A percentile compares a stretch with the other conserved stretches of the same genome.
These are phyloP conservation scores for Lithocarpus polystachyus DNA, from an alignment of 306 rosid genomes.

Conservation along the genomic window DNA sequence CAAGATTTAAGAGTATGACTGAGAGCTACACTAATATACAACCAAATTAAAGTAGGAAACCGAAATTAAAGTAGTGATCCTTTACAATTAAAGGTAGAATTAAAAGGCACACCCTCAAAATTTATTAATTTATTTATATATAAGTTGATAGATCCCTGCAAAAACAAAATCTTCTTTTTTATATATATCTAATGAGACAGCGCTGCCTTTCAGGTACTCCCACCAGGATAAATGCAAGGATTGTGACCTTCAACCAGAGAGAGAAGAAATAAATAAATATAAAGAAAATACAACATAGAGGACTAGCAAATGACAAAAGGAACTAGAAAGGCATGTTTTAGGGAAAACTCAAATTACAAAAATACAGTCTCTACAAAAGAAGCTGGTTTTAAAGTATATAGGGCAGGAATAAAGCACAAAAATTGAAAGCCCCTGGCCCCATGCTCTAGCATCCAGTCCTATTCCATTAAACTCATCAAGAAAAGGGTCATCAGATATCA, in stretches of 20 bases:
- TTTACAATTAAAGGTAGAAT: background rate
- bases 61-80: background rate
- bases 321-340: background rate
- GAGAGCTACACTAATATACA: background rate
- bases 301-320: background rate
- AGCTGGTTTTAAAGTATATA: too few species aligned
- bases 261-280: background rate
- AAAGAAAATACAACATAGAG: background rate
- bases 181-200: background rate
- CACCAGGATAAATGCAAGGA: constrained; percentile 63
- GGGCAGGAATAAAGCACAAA: background rate
- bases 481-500: too few species aligned
- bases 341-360: background rate
- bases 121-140: background rate
- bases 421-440: background rate
- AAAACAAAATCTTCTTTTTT: background rate
- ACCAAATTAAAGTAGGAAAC: background rate
- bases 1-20: background rate
- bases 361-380: too few species aligned
- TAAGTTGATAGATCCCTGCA: background rate
- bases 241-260: constrained; percentile 62
- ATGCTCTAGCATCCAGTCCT: background rate
- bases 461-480: too few species aligned
- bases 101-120: background rate
- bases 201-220: constrained; percentile 39